A percentile compares a stretch with the other conserved stretches of the same genome.
Evolutionary conservation across 108 stramenopile genomes (phyloP).

Genomic region (Cyclotella atomus): DNA sequence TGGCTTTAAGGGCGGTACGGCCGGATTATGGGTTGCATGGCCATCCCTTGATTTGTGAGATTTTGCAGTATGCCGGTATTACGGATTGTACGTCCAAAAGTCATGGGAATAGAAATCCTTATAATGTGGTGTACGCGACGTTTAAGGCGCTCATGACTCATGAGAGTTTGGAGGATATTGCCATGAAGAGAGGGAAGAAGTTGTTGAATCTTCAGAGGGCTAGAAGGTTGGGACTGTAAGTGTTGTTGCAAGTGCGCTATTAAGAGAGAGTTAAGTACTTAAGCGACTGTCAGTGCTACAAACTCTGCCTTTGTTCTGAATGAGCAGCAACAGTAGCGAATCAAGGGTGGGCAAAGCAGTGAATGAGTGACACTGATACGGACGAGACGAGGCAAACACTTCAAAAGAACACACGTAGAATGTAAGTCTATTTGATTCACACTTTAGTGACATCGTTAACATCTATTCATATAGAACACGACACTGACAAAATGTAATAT

Average conservation of each 20-base stretch:
- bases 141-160: constrained; percentile 92
- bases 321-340: too few species aligned
- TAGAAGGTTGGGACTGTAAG: constrained; percentile 71
- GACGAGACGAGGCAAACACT: too few species aligned
- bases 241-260: background rate
- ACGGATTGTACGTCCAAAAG: constrained; percentile 81
- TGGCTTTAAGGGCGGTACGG: constrained; percentile 62
- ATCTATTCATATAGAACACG: background rate
- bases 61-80: constrained; percentile 87
- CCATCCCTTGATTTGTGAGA: constrained; percentile 71
- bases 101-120: constrained; percentile 85
- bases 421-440: too few species aligned
- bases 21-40: constrained; percentile 80
- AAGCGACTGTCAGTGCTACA: too few species aligned
- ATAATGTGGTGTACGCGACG: constrained; percentile 88
- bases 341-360: too few species aligned
- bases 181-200: constrained; percentile 88
- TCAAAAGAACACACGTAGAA: too few species aligned
- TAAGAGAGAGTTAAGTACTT: background rate
- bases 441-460: background rate
- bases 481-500: background rate
- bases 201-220: constrained; percentile 78
- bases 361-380: too few species aligned
- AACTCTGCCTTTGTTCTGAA: too few species aligned
- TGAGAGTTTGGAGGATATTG: constrained; percentile 89